Evolutionary conservation across 2,329 filamentous ascomycete genomes (phyloP).

Genomic region (Pestalotiopsis sp.): DNA sequence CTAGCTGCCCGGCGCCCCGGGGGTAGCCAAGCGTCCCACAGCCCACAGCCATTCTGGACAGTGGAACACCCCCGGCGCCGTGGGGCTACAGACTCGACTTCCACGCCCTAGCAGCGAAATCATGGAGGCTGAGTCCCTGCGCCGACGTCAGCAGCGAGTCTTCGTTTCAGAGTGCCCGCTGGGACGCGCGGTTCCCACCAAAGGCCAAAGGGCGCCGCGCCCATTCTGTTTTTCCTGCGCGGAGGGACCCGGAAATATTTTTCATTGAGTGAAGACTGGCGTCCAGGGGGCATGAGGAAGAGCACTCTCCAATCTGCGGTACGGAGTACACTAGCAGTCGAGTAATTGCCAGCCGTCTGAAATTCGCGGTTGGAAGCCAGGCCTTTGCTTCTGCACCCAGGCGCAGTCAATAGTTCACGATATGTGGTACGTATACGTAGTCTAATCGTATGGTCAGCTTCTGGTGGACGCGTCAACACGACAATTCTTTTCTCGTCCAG

Average conservation of each 20-base stretch:
- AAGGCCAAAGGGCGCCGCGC: too few relatives aligned
- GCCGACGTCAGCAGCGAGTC: conserved; percentile 8
- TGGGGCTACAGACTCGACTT: neutral
- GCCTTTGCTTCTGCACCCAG: neutral
- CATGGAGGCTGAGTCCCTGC: conserved; percentile 7
- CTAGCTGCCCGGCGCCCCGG: neutral
- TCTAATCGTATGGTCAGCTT: neutral
- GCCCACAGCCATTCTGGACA: neutral
- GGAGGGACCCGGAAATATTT: neutral
- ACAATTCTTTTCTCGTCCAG: neutral
- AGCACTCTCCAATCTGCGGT: neutral
- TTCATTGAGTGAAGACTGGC: too few relatives aligned
- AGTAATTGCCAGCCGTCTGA: too few relatives aligned
- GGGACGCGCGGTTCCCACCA: conserved; percentile 7
- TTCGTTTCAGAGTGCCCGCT: conserved; percentile 2
- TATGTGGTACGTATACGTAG: neutral
- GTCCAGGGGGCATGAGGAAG: neutral
- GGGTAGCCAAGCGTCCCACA: too few relatives aligned
- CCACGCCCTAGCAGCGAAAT: conserved; percentile 1
- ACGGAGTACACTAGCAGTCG: neutral
- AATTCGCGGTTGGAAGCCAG: neutral
- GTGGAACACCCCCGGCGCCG: neutral
- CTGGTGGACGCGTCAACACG: neutral
- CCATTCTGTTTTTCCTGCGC: too few relatives aligned
- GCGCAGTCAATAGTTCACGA: neutral